Evolutionary conservation across 192 early-diverging fungal species (phyloP).

Genomic region (Mortierella hygrophila): DNA sequence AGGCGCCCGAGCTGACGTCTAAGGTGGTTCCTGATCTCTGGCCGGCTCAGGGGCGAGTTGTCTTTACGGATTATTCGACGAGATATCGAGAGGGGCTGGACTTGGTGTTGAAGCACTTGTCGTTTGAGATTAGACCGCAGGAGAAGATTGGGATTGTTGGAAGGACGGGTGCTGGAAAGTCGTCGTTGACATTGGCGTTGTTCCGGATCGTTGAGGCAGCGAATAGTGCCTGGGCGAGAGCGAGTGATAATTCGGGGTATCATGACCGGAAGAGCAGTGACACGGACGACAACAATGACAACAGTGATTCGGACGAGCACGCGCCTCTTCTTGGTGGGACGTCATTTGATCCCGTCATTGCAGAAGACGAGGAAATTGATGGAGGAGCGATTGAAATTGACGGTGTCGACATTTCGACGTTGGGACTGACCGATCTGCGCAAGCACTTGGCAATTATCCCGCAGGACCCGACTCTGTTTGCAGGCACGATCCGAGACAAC

Average conservation of each 20-base stretch:
- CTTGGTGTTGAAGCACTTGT: slow-evolving; percentile 79
- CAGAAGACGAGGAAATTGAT: slow-evolving; percentile 70
- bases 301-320: neutral
- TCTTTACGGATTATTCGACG: slow-evolving; percentile 76
- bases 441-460: slow-evolving; percentile 80
- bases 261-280: slow-evolving; percentile 5
- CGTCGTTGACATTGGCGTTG: slow-evolving; percentile 63
- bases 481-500: slow-evolving; percentile 74
- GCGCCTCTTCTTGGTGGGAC: slow-evolving; percentile 12
- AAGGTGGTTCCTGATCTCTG: slow-evolving; percentile 58
- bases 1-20: slow-evolving; percentile 68
- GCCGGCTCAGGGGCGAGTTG: slow-evolving; percentile 81
- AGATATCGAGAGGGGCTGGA: slow-evolving; percentile 84
- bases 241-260: slow-evolving; percentile 40
- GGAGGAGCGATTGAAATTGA: slow-evolving; percentile 81
- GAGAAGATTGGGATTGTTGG: slow-evolving; percentile 93
- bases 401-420: slow-evolving; percentile 75
- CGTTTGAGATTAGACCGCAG: slow-evolving; percentile 71
- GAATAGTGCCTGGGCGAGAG: slow-evolving; percentile 48
- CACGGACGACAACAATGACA: neutral
- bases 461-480: slow-evolving; percentile 78
- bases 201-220: slow-evolving; percentile 65
- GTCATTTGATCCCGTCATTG: neutral
- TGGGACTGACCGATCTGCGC: slow-evolving; percentile 80
- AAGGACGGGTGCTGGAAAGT: slow-evolving; percentile 72